phyloP scores from a whole-genome alignment of 2,329 filamentous ascomycete species.

The Aspergillus eucalypticola region DNA sequence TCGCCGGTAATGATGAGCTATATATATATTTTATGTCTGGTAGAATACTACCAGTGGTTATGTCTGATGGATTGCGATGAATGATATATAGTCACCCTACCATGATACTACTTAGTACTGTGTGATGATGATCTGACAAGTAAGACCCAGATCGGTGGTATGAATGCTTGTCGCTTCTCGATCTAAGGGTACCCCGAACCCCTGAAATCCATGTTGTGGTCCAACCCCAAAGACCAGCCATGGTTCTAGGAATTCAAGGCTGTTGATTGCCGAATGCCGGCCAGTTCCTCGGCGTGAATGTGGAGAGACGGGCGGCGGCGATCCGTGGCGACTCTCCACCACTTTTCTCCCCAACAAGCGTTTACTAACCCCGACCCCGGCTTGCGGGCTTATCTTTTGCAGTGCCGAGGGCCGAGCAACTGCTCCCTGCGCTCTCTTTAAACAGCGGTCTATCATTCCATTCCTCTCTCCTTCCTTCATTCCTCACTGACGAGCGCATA shows the following conservation, averaged over 20 bases:
- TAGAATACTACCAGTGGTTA: not conserved
- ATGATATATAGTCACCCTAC: no score
- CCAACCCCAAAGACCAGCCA: no score
- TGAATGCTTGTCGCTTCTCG: not conserved
- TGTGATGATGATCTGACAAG: no score
- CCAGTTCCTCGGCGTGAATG: no score
- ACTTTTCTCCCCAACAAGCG: not conserved
- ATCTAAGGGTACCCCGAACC: not conserved
- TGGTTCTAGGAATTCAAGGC: no score
- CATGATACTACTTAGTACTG: no score
- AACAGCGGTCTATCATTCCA: not conserved
- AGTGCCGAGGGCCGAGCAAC: conserved; percentile 10
- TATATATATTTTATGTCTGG: not conserved
- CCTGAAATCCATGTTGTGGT: no score
- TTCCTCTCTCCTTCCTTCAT: not conserved
- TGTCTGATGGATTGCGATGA: not conserved
- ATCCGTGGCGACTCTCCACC: not conserved
- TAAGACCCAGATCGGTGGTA: no score
- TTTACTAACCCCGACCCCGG: not conserved
- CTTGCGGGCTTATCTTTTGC: not conserved
- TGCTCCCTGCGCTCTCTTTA: not conserved
- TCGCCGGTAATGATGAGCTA: not conserved
- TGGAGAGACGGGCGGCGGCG: no score
- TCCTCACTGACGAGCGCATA: no score
- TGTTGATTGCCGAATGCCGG: no score